Percentiles rank a stretch among this genome's conserved stretches.
Conservation (phyloP, 768 basidiomycete species). For the Tylopilus cervinicoccineus region DNA sequence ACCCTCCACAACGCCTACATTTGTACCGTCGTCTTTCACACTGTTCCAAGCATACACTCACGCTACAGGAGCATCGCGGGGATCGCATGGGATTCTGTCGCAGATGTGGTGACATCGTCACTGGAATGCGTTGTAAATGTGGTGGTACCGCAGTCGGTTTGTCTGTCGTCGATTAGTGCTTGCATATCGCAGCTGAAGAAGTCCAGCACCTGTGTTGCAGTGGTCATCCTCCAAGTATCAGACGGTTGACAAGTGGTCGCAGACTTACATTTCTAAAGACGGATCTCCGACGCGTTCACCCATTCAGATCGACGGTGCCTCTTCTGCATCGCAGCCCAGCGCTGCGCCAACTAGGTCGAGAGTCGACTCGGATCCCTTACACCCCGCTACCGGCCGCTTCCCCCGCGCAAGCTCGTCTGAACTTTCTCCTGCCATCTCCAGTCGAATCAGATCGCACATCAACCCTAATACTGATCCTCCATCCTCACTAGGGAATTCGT, state of each 20-base stretch:
- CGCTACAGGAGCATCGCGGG: neutral
- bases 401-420: slow-evolving; percentile 44
- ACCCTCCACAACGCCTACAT: neutral
- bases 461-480: slow-evolving; percentile 50
- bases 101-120: slow-evolving; percentile 80
- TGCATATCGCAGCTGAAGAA: slow-evolving; percentile 13
- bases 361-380: slow-evolving; percentile 3
- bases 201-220: slow-evolving; percentile 60
- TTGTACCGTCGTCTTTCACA: neutral
- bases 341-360: slow-evolving; percentile 6
- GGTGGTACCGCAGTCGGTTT: slow-evolving; percentile 76
- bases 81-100: slow-evolving; percentile 76
- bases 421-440: slow-evolving; percentile 34
- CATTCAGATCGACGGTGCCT: slow-evolving; percentile 18
- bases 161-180: slow-evolving; percentile 28
- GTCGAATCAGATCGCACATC: slow-evolving; percentile 56
- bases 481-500: slow-evolving; percentile 50
- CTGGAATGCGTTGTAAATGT: slow-evolving; percentile 69
- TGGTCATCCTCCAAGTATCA: slow-evolving; percentile 48
- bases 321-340: slow-evolving; percentile 11
- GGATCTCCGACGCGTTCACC: slow-evolving; percentile 41
- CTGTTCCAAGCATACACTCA: neutral
- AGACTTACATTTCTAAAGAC: slow-evolving; percentile 65
- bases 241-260: slow-evolving; percentile 70
- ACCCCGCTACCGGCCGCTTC: slow-evolving; percentile 37